Evolutionary conservation across 305 asterid species (phyloP).

Genomic region (Petunia hybrid): DNA sequence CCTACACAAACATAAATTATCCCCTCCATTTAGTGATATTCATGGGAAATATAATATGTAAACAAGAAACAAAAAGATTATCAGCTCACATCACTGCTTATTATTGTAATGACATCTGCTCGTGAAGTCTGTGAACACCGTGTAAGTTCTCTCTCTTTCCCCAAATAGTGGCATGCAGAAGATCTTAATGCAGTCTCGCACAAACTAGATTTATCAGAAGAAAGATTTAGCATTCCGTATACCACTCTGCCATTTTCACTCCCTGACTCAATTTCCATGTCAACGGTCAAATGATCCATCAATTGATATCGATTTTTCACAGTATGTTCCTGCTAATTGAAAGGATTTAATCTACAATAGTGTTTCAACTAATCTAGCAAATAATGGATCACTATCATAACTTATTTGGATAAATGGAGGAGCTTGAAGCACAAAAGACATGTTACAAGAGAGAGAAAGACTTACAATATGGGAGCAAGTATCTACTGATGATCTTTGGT

Average conservation of each 20-base stretch:
- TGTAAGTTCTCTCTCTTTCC: conserved; percentile 27
- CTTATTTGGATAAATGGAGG: not conserved
- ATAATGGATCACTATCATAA: conserved; percentile 15
- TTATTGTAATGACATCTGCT: conserved; percentile 1
- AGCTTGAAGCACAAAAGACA: not conserved
- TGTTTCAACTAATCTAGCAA: not conserved
- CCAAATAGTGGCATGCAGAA: conserved; percentile 17
- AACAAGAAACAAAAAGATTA: conserved; percentile 14
- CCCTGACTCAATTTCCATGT: conserved; percentile 29
- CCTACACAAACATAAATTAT: conserved; percentile 27
- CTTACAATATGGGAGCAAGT: conserved; percentile 26
- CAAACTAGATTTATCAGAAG: conserved; percentile 17
- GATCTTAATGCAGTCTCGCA: conserved; percentile 15
- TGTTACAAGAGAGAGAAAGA: conserved; percentile 12
- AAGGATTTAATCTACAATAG: not conserved
- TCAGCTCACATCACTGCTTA: conserved; percentile 33
- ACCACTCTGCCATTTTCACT: not conserved
- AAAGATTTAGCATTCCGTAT: not conserved
- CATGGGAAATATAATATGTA: not conserved
- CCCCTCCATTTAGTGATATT: not conserved
- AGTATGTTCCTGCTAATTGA: conserved; percentile 20
- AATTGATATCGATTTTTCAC: not conserved
- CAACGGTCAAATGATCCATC: conserved; percentile 14
- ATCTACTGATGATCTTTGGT: conserved; percentile 14
- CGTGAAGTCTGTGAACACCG: not conserved